Base-by-base conservation (phyloP, 345 rosid species). In the Physaria fendleri region DNA sequence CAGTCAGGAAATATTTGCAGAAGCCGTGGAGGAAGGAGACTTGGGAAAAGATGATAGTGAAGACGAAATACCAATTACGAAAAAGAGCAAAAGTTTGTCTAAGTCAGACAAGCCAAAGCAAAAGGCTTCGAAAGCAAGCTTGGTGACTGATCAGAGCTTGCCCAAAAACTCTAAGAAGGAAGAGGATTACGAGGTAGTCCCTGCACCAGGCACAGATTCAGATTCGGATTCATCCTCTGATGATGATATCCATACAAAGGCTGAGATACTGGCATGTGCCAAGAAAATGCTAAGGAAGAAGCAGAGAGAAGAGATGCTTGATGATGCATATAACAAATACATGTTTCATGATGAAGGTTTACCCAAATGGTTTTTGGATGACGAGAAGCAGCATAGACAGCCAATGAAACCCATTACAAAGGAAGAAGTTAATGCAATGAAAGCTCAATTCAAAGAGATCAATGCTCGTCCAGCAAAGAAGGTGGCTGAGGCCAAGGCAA, bases 281-380 rank as follows among this genome's bases (percentile, higher is more conserved):
- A 89, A 93, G 80, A 89, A 82, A 76, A 89, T 93, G 97, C 75
- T 85, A 61, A 81, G 88, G 78, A 93, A 93, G 76, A 93, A 89
- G 74, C 82, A 66, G 52, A 80, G 99, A 58, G 95, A 87, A 65
- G 68, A 81, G 43, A 81, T 93, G 27, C 82, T 93, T 8, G 95
- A 93, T 57, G 92, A 87, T 75, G 88, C 84, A 1, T 89, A 93
- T 58, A 83, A 82, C 67, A 93, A 72, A 57, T 77, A 87, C 75
- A 85, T 89, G 95, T 82, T 79, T 62, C 78, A 81, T 2, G 94
- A 89, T 22, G 81, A 77, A 12, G 84, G 94, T 15, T 70, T 87
- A 50, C 94, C 97, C 3, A 74, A 76, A 17, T 93, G 97, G 95
- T 87, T 93, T 79, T 3, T 89, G 28, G 97, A 93, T 45, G 97